Percentiles rank a stretch among this genome's conserved stretches.
Conservation (phyloP, 495 filamentous ascomycete species). For the Daldinia concentrica region DNA sequence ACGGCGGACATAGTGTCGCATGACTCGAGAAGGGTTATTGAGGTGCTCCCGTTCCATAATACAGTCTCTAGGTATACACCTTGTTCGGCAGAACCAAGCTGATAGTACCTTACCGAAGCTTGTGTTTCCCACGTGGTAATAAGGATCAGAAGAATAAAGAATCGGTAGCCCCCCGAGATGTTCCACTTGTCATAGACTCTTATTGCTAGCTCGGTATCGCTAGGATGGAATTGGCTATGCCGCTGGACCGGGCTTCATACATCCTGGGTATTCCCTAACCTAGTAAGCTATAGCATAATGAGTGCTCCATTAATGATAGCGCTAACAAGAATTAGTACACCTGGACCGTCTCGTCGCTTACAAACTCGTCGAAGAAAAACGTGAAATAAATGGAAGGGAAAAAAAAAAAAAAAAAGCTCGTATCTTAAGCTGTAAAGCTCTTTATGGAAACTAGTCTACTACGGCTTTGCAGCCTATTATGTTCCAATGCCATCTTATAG, state of each 20-base stretch:
- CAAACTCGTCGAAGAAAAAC: constrained; percentile 8
- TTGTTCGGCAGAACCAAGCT: not conserved
- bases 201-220: not conserved
- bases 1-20: too few relatives aligned
- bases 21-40: not conserved
- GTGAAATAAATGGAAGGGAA: not conserved
- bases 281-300: constrained; percentile 15
- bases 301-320: constrained; percentile 13
- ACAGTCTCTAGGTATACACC: not conserved
- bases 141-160: not conserved
- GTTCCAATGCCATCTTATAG: not conserved
- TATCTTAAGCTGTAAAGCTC: not conserved
- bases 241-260: constrained; percentile 7
- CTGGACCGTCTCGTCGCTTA: constrained; percentile 21
- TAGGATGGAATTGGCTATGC: constrained; percentile 8
- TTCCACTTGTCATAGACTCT: constrained; percentile 3
- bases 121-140: constrained; percentile 7
- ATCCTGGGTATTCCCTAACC: not conserved
- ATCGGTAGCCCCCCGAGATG: not conserved
- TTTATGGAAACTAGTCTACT: not conserved
- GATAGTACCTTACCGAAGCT: not conserved
- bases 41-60: not conserved
- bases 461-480: not conserved
- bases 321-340: constrained; percentile 13
- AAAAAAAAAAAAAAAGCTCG: not conserved